Conservation (phyloP, 177 flowering plant species). For the Vitis hybrid region DNA sequence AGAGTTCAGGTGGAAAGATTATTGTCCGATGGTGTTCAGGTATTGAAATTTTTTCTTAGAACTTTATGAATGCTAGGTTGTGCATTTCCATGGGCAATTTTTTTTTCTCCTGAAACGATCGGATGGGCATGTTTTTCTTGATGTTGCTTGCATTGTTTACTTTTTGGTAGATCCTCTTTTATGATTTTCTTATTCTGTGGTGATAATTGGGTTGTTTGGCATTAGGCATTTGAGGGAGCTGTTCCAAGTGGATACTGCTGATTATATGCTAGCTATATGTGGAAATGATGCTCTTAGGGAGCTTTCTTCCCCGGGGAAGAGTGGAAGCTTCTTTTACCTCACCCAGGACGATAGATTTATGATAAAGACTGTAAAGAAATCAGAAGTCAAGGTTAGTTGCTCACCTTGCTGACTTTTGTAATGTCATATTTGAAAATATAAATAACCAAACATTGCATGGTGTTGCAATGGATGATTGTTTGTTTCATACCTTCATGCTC, state of each 20-base stretch:
- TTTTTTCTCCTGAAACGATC: background rate
- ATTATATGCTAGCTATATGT: constrained; percentile 95
- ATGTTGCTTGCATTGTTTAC: background rate
- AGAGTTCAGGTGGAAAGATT: constrained; percentile 90
- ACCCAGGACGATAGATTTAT: constrained; percentile 97
- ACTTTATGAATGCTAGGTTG: no score
- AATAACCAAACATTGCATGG: background rate
- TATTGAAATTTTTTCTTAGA: constrained; percentile 7
- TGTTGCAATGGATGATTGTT: background rate
- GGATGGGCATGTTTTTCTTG: background rate
- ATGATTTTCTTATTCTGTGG: background rate
- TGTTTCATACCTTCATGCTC: background rate
- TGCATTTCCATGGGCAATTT: background rate
- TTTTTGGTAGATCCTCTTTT: background rate
- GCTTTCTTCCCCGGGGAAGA: constrained; percentile 96
- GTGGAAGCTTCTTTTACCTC: constrained; percentile 93
- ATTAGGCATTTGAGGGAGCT: constrained; percentile 71
- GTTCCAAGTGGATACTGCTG: constrained; percentile 86
- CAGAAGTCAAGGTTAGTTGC: constrained; percentile 89
- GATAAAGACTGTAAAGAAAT: constrained; percentile 96
- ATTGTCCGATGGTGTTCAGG: constrained; percentile 87
- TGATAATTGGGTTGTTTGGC: constrained; percentile 7
- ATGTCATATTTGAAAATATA: background rate
- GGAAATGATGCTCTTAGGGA: constrained; percentile 90
- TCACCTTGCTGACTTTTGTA: constrained; percentile 15